Evolutionary conservation across 208 protist genomes (phyloP).

Genomic region (Trypanosoma grayi): DNA sequence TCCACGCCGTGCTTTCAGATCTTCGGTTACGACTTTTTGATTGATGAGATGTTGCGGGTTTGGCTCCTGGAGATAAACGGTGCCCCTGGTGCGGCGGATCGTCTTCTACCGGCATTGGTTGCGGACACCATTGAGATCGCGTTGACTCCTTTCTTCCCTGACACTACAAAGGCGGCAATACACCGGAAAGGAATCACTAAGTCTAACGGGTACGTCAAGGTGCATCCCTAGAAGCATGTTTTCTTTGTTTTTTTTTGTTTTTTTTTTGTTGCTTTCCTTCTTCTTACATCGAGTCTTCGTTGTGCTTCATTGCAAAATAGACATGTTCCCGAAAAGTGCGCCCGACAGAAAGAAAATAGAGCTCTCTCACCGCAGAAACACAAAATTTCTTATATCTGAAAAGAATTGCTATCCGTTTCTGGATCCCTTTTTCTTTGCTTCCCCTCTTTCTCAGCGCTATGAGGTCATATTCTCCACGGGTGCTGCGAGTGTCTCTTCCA

Average conservation of each 20-base stretch:
- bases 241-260: conserved; percentile 20
- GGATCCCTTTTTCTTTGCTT: background rate
- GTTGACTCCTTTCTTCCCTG: conserved; percentile 52
- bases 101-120: conserved; percentile 53
- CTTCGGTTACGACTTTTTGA: conserved; percentile 73
- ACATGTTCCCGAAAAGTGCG: too few species aligned
- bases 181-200: conserved; percentile 14
- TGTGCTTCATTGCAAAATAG: too few species aligned
- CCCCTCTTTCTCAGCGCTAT: too few species aligned
- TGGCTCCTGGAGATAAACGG: conserved; percentile 78
- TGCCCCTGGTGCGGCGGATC: conserved; percentile 48
- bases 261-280: conserved; percentile 13
- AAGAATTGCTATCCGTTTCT: background rate
- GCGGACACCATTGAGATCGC: conserved; percentile 75
- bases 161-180: conserved; percentile 31
- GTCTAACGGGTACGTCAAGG: conserved; percentile 50
- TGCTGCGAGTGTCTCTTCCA: background rate
- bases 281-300: too few species aligned
- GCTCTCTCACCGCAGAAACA: too few species aligned
- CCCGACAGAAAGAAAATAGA: too few species aligned
- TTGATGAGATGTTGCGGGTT: conserved; percentile 57
- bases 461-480: too few species aligned
- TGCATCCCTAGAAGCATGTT: conserved; percentile 32
- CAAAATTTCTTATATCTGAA: background rate
- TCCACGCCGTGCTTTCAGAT: conserved; percentile 62